Conservation (phyloP, 805 yeast species). For the Saturnispora serradocipensis region DNA sequence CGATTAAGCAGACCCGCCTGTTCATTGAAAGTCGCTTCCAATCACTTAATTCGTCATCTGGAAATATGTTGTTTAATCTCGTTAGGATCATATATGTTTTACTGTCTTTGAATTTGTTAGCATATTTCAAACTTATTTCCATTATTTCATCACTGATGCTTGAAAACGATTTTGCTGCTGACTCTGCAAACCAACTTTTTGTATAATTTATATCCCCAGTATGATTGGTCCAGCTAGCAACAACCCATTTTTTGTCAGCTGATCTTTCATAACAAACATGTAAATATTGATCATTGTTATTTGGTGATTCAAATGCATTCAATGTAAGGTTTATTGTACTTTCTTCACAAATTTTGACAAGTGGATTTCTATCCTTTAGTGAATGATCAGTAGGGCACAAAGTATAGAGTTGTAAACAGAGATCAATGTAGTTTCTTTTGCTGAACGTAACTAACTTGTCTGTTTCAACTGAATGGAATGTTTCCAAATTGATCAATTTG, state of each 20-base stretch:
- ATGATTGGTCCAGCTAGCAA: constrained; percentile 86
- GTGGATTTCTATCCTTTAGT: constrained; percentile 25
- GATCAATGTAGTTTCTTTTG: constrained; percentile 29
- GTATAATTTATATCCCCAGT: constrained; percentile 50
- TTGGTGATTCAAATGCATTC: constrained; percentile 29
- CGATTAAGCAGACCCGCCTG: constrained; percentile 50
- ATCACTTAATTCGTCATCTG: constrained; percentile 73
- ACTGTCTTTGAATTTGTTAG: constrained; percentile 33
- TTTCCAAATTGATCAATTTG: constrained; percentile 35
- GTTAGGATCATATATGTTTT: constrained; percentile 60
- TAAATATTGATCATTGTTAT: constrained; percentile 63
- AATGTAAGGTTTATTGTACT: constrained; percentile 35
- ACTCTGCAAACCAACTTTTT: constrained; percentile 50
- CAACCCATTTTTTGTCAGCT: constrained; percentile 72
- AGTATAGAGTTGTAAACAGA: constrained; percentile 51
- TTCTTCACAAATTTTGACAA: constrained; percentile 33
- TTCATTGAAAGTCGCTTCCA: constrained; percentile 67
- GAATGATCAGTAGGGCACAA: constrained; percentile 35
- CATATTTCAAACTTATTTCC: constrained; percentile 43
- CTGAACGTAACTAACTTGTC: constrained; percentile 26
- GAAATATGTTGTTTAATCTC: constrained; percentile 61
- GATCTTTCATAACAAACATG: constrained; percentile 85
- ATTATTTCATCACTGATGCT: constrained; percentile 59
- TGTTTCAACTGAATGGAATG: constrained; percentile 29
- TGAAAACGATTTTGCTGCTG: constrained; percentile 34